Base-by-base conservation (phyloP, 129 eudicot species). In the Kitagawia praeruptora region DNA sequence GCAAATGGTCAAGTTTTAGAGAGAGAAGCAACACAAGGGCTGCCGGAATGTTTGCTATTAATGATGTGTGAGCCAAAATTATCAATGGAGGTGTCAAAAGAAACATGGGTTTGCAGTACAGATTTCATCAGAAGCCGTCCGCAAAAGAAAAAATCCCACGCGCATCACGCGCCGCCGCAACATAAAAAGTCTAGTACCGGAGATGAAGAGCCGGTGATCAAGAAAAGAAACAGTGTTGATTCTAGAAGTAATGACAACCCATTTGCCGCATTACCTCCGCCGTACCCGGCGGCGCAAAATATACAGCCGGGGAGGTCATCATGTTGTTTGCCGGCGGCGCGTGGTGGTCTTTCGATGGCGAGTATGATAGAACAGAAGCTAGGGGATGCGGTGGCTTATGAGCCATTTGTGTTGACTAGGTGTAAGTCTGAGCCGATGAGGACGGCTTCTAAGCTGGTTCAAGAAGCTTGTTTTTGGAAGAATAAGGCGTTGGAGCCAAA, bases 11-110 rank as follows among this genome's bases (percentile, higher is more conserved):
- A 31, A 16, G 82, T 78, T 40, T 18, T 25, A 39, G 74, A 47
- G 67, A 79, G 42, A 28, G 75, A 81, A 67, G 54, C 23, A 3
- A 38, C 77, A 6, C 39, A 74, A 23, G 14, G 37, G 72, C 85
- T 96, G 89, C 99, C 99, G 18, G 98, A 96, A 6, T 96, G 99
- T 82, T 87, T 96, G 75, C 78, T 96, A 63, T 48, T 96, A 25
- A 96, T 96, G 99, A 90, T 90, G 99, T 96, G 93, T 41, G 99
- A 96, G 85, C 99, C 99, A 0, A 96, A 96, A 87, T 76, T 96
- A 11, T 96, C 99, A 75, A 96, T 96, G 99, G 99, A 96, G 83
- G 99, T 96, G 2, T 96, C 98, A 5, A 96, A 89, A 81, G 99
- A 96, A 77, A 96, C 99, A 64, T 96, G 99, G 99, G 99, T 96